phyloP scores from a whole-genome alignment of 2,329 filamentous ascomycete genomes.

The Pyrenophora graminea region DNA sequence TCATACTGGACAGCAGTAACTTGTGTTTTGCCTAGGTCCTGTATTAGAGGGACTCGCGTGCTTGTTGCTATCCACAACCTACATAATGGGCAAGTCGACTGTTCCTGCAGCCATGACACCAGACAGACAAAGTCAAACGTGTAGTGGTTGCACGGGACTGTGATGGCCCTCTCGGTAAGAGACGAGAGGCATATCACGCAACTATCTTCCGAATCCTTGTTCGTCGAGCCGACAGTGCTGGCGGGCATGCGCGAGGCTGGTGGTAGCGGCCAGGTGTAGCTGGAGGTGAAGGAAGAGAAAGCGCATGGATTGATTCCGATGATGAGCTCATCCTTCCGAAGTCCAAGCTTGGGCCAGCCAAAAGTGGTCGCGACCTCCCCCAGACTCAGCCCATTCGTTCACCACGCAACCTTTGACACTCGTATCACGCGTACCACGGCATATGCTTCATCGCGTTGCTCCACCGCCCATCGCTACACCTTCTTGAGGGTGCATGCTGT shows the following conservation, averaged over 20 bases:
- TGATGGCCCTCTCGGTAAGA: conserved; percentile 72
- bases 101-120: conserved; percentile 76
- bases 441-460: not conserved
- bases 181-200: conserved; percentile 88
- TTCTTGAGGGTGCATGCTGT: conserved; percentile 29
- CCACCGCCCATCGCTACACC: not conserved
- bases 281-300: not conserved
- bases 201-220: conserved; percentile 31
- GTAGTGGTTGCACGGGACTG: conserved; percentile 76
- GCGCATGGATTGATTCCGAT: conserved; percentile 2
- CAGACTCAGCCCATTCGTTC: conserved; percentile 2
- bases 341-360: conserved; percentile 21
- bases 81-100: conserved; percentile 79
- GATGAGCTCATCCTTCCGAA: conserved; percentile 21
- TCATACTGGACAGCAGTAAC: conserved; percentile 68
- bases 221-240: conserved; percentile 15
- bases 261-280: conserved; percentile 5
- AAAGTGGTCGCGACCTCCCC: conserved; percentile 22
- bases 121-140: conserved; percentile 88
- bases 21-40: conserved; percentile 53
- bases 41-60: conserved; percentile 2
- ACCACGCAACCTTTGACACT: conserved; percentile 5
- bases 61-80: conserved; percentile 47
- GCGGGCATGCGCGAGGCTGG: conserved; percentile 30
- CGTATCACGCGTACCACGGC: conserved; percentile 8